A percentile compares a stretch with the other conserved stretches of the same genome.
Evolutionary conservation across 352 stramenopile genomes (phyloP).

Genomic region (Phytopythium kandeliae): DNA sequence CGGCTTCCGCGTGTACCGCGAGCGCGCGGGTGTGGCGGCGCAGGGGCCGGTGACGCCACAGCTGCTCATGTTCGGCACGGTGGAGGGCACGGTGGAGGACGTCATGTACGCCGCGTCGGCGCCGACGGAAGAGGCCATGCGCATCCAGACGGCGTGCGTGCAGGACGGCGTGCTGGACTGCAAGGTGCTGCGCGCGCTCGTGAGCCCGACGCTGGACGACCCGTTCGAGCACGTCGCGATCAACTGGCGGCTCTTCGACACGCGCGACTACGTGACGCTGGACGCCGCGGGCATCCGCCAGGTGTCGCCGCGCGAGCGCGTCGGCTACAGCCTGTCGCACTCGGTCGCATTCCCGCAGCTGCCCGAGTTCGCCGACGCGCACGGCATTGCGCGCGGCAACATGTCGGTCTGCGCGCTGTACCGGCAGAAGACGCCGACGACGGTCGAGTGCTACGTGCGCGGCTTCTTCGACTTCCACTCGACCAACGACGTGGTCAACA

Average conservation of each 20-base stretch:
- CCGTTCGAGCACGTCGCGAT: slow-evolving; percentile 40
- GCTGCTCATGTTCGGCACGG: slow-evolving; percentile 30
- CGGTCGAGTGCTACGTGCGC: slow-evolving; percentile 18
- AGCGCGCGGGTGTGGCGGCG: slow-evolving; percentile 11
- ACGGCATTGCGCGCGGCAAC: slow-evolving; percentile 11
- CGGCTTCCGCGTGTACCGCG: slow-evolving; percentile 30
- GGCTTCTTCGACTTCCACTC: slow-evolving; percentile 27
- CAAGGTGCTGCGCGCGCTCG: slow-evolving; percentile 40
- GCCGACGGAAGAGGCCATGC: slow-evolving; percentile 37
- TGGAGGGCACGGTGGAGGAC: slow-evolving; percentile 36
- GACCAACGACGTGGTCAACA: slow-evolving; percentile 15
- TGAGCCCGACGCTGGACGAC: slow-evolving; percentile 39
- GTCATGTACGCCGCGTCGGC: slow-evolving; percentile 39
- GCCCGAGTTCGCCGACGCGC: slow-evolving; percentile 3
- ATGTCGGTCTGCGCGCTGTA: slow-evolving; percentile 12
- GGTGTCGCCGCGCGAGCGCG: slow-evolving; percentile 11
- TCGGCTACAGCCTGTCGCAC: slow-evolving; percentile 21
- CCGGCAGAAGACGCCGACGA: slow-evolving; percentile 9
- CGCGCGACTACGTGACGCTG: slow-evolving; percentile 21
- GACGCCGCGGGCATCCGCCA: slow-evolving; percentile 22
- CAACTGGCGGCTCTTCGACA: slow-evolving; percentile 31
- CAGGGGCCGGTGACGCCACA: slow-evolving; percentile 25
- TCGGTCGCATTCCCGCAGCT: slow-evolving; percentile 9
- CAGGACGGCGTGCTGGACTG: slow-evolving; percentile 42
- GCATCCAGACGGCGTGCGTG: slow-evolving; percentile 39